Evolutionary conservation across 1,284 basidiomycete genomes (phyloP), one percentile per base, ranked within the genome.

Genomic region (Xerocomus amazonicus): DNA sequence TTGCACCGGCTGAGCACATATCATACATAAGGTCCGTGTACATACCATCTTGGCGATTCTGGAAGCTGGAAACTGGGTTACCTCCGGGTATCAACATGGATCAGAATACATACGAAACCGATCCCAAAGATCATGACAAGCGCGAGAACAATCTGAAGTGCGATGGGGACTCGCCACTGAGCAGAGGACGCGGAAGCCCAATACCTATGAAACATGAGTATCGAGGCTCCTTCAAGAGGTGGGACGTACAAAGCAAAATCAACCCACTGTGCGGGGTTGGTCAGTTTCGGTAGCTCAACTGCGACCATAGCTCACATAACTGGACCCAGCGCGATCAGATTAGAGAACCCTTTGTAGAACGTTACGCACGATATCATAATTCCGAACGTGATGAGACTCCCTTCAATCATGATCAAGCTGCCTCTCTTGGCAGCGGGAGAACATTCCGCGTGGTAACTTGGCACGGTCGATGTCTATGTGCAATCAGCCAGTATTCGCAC

Each of bases 101-200:
- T 27, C 34, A 16, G 28, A 27, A 29, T 9, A 72, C 79, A 56
- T 59, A 84, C 78, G 58, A 82, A 77, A 27, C 65, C 65, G 19
- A 87, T 80, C 13, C 74, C 74, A 50, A 73, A 54, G 42, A 85
- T 72, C 73, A 87, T 81, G 39, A 84, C 68, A 6, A 81, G 50
- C 3, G 83, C 83, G 44, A 88, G 76, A 8, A 81, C 44, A 44
- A 83, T 80, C 60, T 89, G 85, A 34, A 88, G 68, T 1, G 81
- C 80, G 38, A 88, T 78, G 2, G 86, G 84, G n/a, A 81, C 79
- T 47, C 84, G 70, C 84, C 84, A 87, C 62, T 84, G 80, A 0
- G 80, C 77, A 14, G 79, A 79, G 13, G 77, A 80, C 10, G 57
- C 65, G 28, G 69, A 66, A 10, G 71, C 67, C 76, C 76, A 81